Percentiles rank a stretch among this genome's conserved stretches.
Evolutionary conservation across 495 filamentous ascomycete species (phyloP).

Genomic region (Annulohypoxylon nitens): DNA sequence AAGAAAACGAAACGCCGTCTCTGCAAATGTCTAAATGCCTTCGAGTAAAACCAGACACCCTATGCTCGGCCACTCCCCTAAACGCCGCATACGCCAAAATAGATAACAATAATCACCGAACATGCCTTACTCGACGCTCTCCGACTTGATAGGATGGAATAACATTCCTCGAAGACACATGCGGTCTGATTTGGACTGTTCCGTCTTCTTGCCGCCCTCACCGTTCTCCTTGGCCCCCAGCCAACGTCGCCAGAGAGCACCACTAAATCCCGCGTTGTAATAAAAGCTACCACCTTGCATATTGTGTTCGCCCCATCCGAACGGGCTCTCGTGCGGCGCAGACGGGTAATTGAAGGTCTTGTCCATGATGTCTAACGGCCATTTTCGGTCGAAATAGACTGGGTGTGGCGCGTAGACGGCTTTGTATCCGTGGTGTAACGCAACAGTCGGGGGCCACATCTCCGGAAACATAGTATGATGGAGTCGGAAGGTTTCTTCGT

Average conservation of each 20-base stretch:
- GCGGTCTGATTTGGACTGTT: constrained; percentile 67
- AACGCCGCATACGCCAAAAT: constrained; percentile 44
- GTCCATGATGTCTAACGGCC: constrained; percentile 77
- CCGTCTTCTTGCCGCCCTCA: constrained; percentile 57
- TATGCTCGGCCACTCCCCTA: constrained; percentile 18
- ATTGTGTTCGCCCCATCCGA: constrained; percentile 66
- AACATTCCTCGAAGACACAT: constrained; percentile 88
- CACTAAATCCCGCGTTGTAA: constrained; percentile 62
- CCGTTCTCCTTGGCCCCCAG: constrained; percentile 60
- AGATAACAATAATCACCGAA: constrained; percentile 11
- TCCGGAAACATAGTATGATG: constrained; percentile 87
- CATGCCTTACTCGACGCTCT: constrained; percentile 38
- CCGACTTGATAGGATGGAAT: constrained; percentile 81
- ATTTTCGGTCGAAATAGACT: constrained; percentile 82
- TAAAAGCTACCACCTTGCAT: constrained; percentile 63
- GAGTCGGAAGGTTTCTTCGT: constrained; percentile 76
- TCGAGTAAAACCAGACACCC: constrained; percentile 28
- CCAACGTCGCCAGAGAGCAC: constrained; percentile 62
- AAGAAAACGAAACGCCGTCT: constrained; percentile 32
- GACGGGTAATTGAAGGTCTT: constrained; percentile 73
- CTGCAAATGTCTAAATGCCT: constrained; percentile 41
- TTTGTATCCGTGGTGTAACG: constrained; percentile 87
- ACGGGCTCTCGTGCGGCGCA: constrained; percentile 67
- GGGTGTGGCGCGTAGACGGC: constrained; percentile 89
- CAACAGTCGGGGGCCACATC: constrained; percentile 83